Evolutionary conservation across 805 yeast species (phyloP), one percentile per base, ranked within the genome.

Genomic region (Saccharomycopsis microspora): DNA sequence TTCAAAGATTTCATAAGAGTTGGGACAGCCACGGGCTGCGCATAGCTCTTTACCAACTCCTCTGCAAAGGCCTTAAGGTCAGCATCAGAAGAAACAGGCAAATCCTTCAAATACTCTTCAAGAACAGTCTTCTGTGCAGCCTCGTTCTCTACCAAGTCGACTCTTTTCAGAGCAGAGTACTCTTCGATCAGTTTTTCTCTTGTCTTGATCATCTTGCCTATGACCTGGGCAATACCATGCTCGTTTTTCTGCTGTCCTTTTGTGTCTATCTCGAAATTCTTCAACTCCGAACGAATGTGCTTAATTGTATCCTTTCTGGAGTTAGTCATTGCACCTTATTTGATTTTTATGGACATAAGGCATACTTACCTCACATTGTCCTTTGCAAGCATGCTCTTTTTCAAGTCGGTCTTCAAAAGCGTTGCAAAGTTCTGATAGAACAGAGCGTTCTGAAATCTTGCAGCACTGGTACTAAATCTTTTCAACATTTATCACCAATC

Each of bases 81-180:
- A 41, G 8, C 36, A 11, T 41, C 43, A 30, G 9, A n/a, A 9
- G 36, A 5, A 31, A 41, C 19, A 4, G 43, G 43, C 5, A 41
- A 7, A 10, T 34, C 6, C n/a, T 11, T 11, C 42, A 70, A 55
- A 44, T 76, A 70, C 10, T 58, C 54, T 31, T 69, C 54, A 39
- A 80, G 67, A 34, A 76, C 58, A 0, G 52, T 60, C 32, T 70
- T 56, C 60, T 79, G 82, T 19, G 60, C 57, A 28, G 59, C 55
- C 60, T 80, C 85, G 46, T 69, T 70, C n/a, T 67, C 72, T 1
- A 71, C 80, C 50, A 79, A 61, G 51, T 80, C 85, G 3, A 56
- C 59, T 54, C 85, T 69, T 6, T 65, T 60, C 45, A 73, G 72
- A 11, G 62, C 60, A 8, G 55, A 43, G 56, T 71, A 80, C 55